phyloP scores from a whole-genome alignment of 31 red algal species.

The Endocladia muricata region DNA sequence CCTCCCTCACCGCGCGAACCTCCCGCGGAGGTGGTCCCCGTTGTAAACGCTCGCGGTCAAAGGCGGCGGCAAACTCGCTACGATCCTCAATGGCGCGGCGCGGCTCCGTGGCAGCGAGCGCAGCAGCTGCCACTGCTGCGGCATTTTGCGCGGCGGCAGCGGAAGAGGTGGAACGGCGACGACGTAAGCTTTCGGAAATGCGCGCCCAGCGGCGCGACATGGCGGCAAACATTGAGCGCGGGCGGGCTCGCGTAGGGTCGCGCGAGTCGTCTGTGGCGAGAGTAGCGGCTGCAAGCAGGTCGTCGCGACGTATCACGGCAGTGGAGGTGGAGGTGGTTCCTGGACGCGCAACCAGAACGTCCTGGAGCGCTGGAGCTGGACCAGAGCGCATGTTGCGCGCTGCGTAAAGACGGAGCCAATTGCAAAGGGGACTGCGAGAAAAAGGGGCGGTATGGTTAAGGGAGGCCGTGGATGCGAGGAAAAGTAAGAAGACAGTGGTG shows the following conservation, averaged over 20 bases:
- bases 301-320: slow-evolving; percentile 27
- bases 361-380: slow-evolving; percentile 26
- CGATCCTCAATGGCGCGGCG: background rate
- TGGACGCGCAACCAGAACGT: slow-evolving; percentile 43
- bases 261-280: slow-evolving; percentile 31
- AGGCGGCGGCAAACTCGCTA: slow-evolving; percentile 5
- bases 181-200: background rate
- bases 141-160: no score
- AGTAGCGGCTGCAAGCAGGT: slow-evolving; percentile 36
- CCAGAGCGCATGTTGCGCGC: slow-evolving; percentile 20
- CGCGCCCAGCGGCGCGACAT: slow-evolving; percentile 9
- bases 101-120: background rate
- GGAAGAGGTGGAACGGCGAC: background rate
- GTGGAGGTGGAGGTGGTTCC: background rate
- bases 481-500: no score
- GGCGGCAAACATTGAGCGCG: background rate
- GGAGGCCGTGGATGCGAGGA: no score
- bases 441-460: no score
- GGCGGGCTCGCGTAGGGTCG: background rate
- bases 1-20: background rate
- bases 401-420: no score
- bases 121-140: background rate
- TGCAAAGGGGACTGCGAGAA: no score
- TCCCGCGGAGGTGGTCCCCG: background rate
- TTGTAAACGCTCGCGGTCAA: slow-evolving; percentile 20